Base-by-base conservation (phyloP, 768 basidiomycete species). In the Amanita fuliginea region DNA sequence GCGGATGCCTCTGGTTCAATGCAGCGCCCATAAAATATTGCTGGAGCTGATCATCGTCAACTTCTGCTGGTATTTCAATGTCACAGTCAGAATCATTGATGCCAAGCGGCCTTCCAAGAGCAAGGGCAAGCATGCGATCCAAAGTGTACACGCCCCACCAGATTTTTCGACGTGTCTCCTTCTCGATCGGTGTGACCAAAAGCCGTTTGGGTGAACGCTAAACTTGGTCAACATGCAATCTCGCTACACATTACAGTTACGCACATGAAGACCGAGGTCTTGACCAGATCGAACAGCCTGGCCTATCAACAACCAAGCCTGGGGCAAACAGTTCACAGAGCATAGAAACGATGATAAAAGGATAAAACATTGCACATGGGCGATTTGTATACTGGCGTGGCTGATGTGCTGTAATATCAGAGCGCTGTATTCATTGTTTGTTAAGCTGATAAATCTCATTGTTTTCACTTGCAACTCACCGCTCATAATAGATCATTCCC, bases 101-200 rank as follows among this genome's bases (percentile, higher is more conserved):
- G 22, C 89, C 92, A 49, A 94, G 76, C 2, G 92, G 92, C 8
- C 92, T 77, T 42, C 92, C 92, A 11, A 95, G 73, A 11, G 90
- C 83, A 46, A 94, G 78, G 19, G 92, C 92, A 16, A 95, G 82
- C 87, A 93, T 92, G 44, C 90, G 82, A 63, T 88, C 92, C 44
- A 95, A 71, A 21, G 81, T 82, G 59, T 95, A 95, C 22, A 93
- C 87, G 37, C 86, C 81, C 89, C 92, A 94, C 92, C 92, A 94
- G 45, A 93, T 83, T 67, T 93, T 91, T 54, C 84, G 74, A 26
- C 90, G 79, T 0, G 88, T 87, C 65, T 94, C 89, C 64, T 91
- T 94, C 64, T 94, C 88, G 35, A 87, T 76, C 33, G 82, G 70
- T 16, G 79, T 68, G 32, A 92, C 71, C 14, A 71, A 60, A 41